Evolutionary conservation across 805 yeast species (phyloP).

Genomic region (Metschnikowia continentalis): DNA sequence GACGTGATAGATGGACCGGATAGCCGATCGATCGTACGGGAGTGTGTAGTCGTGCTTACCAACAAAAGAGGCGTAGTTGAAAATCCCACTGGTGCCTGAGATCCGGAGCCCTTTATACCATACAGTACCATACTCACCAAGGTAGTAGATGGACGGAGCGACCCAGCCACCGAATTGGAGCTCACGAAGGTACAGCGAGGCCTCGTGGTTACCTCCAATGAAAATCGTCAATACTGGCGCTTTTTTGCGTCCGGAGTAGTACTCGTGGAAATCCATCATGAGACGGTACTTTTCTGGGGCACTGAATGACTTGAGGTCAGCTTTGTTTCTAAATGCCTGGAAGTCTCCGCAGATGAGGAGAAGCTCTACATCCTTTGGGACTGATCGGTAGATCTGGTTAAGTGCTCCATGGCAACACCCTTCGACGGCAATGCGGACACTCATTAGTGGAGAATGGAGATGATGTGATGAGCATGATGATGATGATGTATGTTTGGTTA

Average conservation of each 20-base stretch:
- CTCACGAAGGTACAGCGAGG: constrained; percentile 71
- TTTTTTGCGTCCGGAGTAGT: constrained; percentile 51
- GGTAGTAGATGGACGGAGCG: constrained; percentile 78
- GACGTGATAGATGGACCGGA: constrained; percentile 69
- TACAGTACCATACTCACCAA: constrained; percentile 74
- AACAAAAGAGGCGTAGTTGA: constrained; percentile 37
- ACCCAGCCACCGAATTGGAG: constrained; percentile 89
- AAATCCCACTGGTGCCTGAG: constrained; percentile 84
- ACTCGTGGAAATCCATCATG: constrained; percentile 76
- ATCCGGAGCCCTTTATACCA: constrained; percentile 75
- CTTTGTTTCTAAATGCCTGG: constrained; percentile 64
- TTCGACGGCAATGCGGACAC: constrained; percentile 58
- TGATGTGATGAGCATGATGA: not conserved
- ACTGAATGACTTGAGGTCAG: constrained; percentile 66
- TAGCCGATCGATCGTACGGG: constrained; percentile 45
- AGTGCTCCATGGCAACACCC: constrained; percentile 92
- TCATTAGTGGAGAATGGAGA: not conserved
- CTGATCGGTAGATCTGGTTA: constrained; percentile 46
- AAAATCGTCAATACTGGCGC: constrained; percentile 81
- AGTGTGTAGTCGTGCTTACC: constrained; percentile 18
- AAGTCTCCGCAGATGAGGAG: constrained; percentile 89
- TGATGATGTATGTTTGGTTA: not conserved
- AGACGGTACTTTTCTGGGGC: constrained; percentile 74
- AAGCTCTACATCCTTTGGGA: constrained; percentile 22
- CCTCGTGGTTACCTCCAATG: constrained; percentile 95